Percentiles rank a stretch among this genome's conserved stretches.
Evolutionary conservation across 805 yeast genomes (phyloP).

Genomic region (Candida sakaeoensis): DNA sequence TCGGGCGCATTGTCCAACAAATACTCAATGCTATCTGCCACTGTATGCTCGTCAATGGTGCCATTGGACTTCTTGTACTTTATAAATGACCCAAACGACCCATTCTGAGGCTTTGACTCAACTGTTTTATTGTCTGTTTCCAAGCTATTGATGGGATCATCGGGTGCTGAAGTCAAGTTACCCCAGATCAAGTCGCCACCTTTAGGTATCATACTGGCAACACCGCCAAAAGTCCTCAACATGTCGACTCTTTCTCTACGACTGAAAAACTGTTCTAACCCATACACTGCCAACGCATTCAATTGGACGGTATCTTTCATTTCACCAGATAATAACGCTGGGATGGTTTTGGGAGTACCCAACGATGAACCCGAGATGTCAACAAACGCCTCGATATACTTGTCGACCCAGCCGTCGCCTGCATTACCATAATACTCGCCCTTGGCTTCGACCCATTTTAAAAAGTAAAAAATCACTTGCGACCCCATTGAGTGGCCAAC

Average conservation of each 20-base stretch:
- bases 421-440: conserved; percentile 85
- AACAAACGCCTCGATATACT: conserved; percentile 72
- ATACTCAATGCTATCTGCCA: conserved; percentile 64
- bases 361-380: conserved; percentile 87
- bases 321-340: conserved; percentile 93
- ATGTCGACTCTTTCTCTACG: conserved; percentile 84
- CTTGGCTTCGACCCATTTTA: conserved; percentile 94
- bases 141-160: conserved; percentile 48
- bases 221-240: conserved; percentile 87
- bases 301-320: conserved; percentile 97
- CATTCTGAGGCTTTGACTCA: conserved; percentile 21
- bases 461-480: conserved; percentile 79
- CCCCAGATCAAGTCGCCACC: conserved; percentile 96
- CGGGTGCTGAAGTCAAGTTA: conserved; percentile 59
- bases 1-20: conserved; percentile 62
- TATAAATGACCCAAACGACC: conserved; percentile 64
- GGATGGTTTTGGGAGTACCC: conserved; percentile 93
- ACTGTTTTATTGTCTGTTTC: conserved; percentile 19
- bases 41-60: conserved; percentile 42
- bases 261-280: conserved; percentile 89
- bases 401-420: conserved; percentile 86
- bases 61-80: conserved; percentile 45
- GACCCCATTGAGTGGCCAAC: conserved; percentile 97
- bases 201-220: conserved; percentile 93
- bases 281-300: conserved; percentile 89